Percentiles rank a stretch among this genome's conserved stretches.
phyloP scores from a whole-genome alignment of 1,284 basidiomycete genomes.

The Trametes sp. region DNA sequence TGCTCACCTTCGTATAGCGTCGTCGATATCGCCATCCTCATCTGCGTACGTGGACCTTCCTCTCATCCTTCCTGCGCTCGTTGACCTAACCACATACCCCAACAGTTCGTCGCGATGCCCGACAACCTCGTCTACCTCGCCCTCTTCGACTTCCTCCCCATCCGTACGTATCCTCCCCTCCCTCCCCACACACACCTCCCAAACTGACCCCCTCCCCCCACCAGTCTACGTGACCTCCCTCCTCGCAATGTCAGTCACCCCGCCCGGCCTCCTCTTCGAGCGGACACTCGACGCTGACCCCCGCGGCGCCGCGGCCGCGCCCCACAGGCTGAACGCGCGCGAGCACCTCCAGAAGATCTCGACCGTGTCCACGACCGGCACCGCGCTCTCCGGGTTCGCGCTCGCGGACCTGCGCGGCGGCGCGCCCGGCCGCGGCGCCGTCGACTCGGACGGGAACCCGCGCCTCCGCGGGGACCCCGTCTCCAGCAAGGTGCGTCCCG shows the following conservation, averaged over 20 bases:
- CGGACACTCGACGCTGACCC: too few relatives aligned
- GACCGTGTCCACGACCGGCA: neutral
- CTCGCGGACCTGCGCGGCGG: neutral
- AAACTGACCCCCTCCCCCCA: neutral
- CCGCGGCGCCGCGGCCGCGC: neutral
- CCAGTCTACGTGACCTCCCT: neutral
- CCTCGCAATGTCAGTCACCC: neutral
- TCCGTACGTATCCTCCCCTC: neutral
- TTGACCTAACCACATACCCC: too few relatives aligned
- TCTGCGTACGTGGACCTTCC: neutral
- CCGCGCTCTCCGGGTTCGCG: neutral
- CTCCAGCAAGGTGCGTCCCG: neutral
- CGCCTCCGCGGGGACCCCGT: neutral
- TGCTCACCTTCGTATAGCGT: neutral
- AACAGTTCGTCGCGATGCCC: conserved; percentile 9
- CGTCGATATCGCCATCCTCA: conserved; percentile 4
- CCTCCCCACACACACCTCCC: neutral
- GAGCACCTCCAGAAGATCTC: neutral
- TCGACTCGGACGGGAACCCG: neutral
- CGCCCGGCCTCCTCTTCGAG: neutral
- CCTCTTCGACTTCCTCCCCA: neutral
- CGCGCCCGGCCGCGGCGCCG: neutral
- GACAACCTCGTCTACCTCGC: conserved; percentile 4
- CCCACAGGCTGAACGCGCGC: conserved; percentile 4
- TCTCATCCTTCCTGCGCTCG: neutral